Conservation (phyloP, 257 asterid genomes). For the Haberlea rhodopensis region DNA sequence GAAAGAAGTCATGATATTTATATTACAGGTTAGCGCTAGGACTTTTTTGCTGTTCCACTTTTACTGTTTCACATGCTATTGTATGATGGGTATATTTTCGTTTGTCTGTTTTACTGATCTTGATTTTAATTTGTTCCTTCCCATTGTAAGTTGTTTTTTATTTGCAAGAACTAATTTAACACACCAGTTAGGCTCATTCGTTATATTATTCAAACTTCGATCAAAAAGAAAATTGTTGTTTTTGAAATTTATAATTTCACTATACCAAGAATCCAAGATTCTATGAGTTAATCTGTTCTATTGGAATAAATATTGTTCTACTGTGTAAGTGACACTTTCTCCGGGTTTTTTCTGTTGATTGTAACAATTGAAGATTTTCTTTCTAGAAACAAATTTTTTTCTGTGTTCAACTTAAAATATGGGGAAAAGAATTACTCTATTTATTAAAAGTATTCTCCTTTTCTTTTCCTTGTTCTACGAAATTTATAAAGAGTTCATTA, state of each 20-base stretch:
- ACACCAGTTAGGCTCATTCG: neutral
- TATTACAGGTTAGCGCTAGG: constrained; percentile 5
- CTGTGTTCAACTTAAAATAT: constrained; percentile 1
- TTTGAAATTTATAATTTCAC: neutral
- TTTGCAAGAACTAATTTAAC: constrained; percentile 4
- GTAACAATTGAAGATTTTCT: no score
- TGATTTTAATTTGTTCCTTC: constrained; percentile 21
- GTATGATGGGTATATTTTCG: constrained; percentile 2
- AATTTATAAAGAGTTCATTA: constrained; percentile 18
- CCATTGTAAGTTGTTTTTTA: neutral
- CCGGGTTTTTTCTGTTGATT: no score
- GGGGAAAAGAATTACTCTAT: neutral
- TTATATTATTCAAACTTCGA: constrained; percentile 16
- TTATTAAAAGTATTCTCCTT: neutral
- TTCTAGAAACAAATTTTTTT: neutral
- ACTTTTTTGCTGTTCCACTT: constrained; percentile 18
- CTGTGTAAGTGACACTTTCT: neutral
- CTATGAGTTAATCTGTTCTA: constrained; percentile 5
- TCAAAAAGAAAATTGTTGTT: neutral
- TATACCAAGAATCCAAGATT: constrained; percentile 19
- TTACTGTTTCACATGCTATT: neutral
- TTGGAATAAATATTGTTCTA: constrained; percentile 13
- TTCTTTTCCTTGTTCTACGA: constrained; percentile 3
- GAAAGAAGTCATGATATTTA: neutral
- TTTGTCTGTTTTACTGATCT: neutral